A percentile compares a stretch with the other conserved stretches of the same genome.
These are phyloP conservation scores for Didymella exigua DNA, from an alignment of 2,329 filamentous ascomycete genomes.

Conservation along the genomic window DNA sequence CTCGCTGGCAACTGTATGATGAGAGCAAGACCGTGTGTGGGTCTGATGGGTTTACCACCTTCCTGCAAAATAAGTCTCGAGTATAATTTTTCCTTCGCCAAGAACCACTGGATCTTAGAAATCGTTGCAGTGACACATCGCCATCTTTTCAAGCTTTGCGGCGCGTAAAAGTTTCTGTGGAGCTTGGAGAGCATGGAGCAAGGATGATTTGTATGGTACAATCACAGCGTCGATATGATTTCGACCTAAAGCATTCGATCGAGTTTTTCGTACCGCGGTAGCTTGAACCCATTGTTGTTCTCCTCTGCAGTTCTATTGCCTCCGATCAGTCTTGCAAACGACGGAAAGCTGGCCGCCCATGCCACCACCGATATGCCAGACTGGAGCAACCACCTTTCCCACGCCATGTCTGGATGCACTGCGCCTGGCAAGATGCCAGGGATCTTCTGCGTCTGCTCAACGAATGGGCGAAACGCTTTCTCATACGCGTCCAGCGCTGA, in stretches of 20 bases:
- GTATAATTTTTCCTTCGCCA: neutral
- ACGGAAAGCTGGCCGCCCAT: conserved; percentile 11
- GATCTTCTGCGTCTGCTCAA: conserved; percentile 36
- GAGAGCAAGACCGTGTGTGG: neutral
- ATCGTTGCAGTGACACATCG: neutral
- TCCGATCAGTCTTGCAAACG: conserved; percentile 15
- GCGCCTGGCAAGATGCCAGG: conserved; percentile 29
- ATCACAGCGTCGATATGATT: neutral
- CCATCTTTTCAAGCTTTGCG: neutral
- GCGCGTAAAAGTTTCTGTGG: neutral
- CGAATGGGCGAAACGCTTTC: conserved; percentile 28
- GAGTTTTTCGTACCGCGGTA: conserved; percentile 20
- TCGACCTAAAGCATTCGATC: neutral
- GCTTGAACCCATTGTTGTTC: conserved; percentile 21
- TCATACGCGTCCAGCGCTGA: conserved; percentile 34
- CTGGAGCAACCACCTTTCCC: conserved; percentile 32
- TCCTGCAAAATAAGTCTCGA: neutral
- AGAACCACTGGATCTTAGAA: neutral
- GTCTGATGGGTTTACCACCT: neutral
- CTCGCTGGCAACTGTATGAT: neutral
- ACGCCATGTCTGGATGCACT: conserved; percentile 27
- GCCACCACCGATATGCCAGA: conserved; percentile 14
- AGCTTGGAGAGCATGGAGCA: neutral
- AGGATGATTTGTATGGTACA: neutral
- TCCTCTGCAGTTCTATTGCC: conserved; percentile 10